Conservation (phyloP, 1,139 yeast species). For the Sugiyamaella sp. region DNA sequence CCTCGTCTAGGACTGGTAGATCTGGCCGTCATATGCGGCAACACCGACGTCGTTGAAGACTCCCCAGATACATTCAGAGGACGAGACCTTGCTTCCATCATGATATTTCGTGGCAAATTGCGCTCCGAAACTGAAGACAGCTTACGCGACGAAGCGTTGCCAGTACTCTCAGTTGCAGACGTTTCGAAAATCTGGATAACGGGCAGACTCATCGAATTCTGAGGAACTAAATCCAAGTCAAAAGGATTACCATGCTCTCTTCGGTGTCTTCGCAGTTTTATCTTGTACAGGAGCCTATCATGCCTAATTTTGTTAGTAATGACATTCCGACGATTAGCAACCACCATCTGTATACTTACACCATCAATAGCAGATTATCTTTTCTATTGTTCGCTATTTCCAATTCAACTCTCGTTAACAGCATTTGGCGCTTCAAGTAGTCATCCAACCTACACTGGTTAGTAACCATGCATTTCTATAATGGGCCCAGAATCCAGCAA, state of each 20-base stretch:
- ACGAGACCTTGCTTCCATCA: conserved; percentile 8
- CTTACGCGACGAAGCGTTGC: neutral
- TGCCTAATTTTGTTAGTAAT: neutral
- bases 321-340: neutral
- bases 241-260: conserved; percentile 6
- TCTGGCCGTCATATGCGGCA: conserved; percentile 22
- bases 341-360: conserved; percentile 16
- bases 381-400: conserved; percentile 54
- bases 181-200: conserved; percentile 12
- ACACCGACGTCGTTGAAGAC: conserved; percentile 18
- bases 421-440: conserved; percentile 66
- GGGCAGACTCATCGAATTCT: neutral
- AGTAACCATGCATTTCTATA: neutral
- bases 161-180: neutral
- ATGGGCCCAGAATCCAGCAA: no score
- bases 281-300: conserved; percentile 3
- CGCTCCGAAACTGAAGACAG: neutral
- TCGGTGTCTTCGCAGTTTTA: conserved; percentile 1
- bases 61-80: neutral
- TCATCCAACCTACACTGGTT: conserved; percentile 59
- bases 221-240: neutral
- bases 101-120: neutral
- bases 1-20: conserved; percentile 24
- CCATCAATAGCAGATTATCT: conserved; percentile 28
- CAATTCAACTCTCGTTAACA: conserved; percentile 56